These are phyloP conservation scores for Rhodamnia argentea DNA, from an alignment of 345 rosid genomes.

Conservation along the genomic window DNA sequence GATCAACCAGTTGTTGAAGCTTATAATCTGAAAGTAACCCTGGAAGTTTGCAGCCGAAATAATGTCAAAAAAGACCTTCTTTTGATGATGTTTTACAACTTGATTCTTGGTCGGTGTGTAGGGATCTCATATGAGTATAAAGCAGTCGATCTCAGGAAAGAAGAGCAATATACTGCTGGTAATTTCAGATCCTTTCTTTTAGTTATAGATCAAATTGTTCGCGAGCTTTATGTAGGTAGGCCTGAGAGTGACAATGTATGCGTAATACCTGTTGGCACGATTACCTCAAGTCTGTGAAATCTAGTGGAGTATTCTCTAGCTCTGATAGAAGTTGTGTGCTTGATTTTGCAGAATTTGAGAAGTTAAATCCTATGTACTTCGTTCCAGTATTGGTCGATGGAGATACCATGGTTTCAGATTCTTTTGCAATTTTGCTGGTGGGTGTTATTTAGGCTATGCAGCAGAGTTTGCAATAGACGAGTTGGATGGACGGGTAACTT, in stretches of 20 bases:
- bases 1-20: background rate
- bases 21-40: background rate
- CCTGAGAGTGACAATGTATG: background rate
- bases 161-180: constrained; percentile 40
- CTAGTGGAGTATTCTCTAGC: background rate
- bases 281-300: background rate
- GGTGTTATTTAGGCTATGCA: background rate
- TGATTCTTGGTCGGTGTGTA: background rate
- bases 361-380: constrained; percentile 31
- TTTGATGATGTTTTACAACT: background rate
- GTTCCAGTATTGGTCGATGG: constrained; percentile 45
- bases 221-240: background rate
- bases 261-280: background rate
- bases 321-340: background rate
- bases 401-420: constrained; percentile 36
- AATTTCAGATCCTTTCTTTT: background rate
- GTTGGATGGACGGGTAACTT: background rate
- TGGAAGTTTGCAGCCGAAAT: background rate
- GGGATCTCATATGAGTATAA: constrained; percentile 36
- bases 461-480: background rate
- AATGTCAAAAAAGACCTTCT: background rate
- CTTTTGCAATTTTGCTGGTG: constrained; percentile 45
- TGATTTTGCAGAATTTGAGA: constrained; percentile 31
- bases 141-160: constrained; percentile 34
- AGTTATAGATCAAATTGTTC: background rate